Conservation (phyloP, 1,284 basidiomycete species). For the Volvariella volvacea region DNA sequence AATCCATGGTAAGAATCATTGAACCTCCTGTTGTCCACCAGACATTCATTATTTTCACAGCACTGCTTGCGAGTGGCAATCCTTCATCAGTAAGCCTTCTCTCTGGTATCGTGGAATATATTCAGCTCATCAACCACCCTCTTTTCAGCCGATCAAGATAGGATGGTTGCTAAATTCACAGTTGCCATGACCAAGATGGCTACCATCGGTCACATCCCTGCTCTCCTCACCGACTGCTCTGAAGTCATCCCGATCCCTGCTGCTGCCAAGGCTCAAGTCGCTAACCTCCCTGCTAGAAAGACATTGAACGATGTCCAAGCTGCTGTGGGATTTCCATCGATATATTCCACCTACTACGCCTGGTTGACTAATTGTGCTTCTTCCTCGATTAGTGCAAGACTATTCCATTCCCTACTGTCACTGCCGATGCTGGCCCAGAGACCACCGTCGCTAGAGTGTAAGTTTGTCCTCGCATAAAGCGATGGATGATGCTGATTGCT, state of each 20-base stretch:
- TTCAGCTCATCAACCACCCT: too few species aligned
- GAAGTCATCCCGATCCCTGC: slow-evolving; percentile 25
- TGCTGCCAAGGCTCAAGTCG: slow-evolving; percentile 9
- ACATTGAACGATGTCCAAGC: slow-evolving; percentile 20
- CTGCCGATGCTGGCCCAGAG: too few species aligned
- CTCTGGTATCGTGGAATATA: too few species aligned
- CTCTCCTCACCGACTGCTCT: slow-evolving; percentile 22
- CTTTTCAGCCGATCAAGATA: slow-evolving; percentile 6
- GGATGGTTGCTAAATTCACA: slow-evolving; percentile 19
- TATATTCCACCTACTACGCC: too few species aligned
- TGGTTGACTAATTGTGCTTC: too few species aligned
- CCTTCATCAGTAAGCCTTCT: slow-evolving; percentile 10
- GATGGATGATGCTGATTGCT: too few species aligned
- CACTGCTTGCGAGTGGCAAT: slow-evolving; percentile 22
- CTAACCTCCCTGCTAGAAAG: slow-evolving; percentile 24
- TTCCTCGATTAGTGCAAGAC: too few species aligned
- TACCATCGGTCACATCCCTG: slow-evolving; percentile 21
- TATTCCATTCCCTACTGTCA: too few species aligned
- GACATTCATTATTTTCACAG: slow-evolving; percentile 11
- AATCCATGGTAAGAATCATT: too few species aligned
- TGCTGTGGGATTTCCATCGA: slow-evolving; percentile 17
- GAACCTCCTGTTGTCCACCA: not conserved
- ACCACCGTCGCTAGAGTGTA: too few species aligned
- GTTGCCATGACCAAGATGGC: slow-evolving; percentile 16
- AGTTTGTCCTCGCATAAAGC: too few species aligned